Percentiles rank a stretch among this genome's conserved stretches.
Evolutionary conservation across 148 eudicot genomes (phyloP).

Genomic region (Silene uniflora): DNA sequence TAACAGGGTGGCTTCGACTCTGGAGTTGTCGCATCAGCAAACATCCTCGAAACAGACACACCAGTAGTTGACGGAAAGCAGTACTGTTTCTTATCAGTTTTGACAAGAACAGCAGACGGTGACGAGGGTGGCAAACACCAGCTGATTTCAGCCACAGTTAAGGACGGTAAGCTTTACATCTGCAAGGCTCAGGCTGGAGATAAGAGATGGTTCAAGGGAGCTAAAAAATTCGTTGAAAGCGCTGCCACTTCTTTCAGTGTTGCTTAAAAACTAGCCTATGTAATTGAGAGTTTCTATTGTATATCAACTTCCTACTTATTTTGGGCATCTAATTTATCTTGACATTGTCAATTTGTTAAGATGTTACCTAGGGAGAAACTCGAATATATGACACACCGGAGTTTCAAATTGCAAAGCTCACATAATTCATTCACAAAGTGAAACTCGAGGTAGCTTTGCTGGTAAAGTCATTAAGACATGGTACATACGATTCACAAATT

Average conservation of each 20-base stretch:
- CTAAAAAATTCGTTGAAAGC: slow-evolving; percentile 71
- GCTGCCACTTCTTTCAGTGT: slow-evolving; percentile 74
- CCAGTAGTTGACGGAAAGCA: slow-evolving; percentile 54
- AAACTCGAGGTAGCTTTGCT: background rate
- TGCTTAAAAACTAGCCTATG: slow-evolving; percentile 45
- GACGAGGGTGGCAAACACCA: slow-evolving; percentile 99
- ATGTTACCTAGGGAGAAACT: slow-evolving; percentile 19
- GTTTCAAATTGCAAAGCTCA: slow-evolving; percentile 2
- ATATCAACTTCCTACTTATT: slow-evolving; percentile 31
- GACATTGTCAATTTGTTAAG: slow-evolving; percentile 15
- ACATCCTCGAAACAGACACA: slow-evolving; percentile 61
- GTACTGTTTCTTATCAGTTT: slow-evolving; percentile 65
- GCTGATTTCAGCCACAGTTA: slow-evolving; percentile 63
- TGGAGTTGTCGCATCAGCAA: slow-evolving; percentile 75
- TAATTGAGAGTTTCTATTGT: slow-evolving; percentile 26
- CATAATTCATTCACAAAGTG: too few species aligned
- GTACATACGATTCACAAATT: background rate
- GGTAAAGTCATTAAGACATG: background rate
- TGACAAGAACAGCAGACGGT: slow-evolving; percentile 97
- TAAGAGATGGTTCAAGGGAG: slow-evolving; percentile 99
- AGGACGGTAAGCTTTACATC: slow-evolving; percentile 77
- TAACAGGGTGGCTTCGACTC: slow-evolving; percentile 86
- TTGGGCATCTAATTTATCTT: slow-evolving; percentile 20
- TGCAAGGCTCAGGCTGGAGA: slow-evolving; percentile 99
- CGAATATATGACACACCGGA: slow-evolving; percentile 8